Base-by-base conservation (phyloP, 228 moss, liverwort and hornwort species). In the Sphagnum fallax region DNA sequence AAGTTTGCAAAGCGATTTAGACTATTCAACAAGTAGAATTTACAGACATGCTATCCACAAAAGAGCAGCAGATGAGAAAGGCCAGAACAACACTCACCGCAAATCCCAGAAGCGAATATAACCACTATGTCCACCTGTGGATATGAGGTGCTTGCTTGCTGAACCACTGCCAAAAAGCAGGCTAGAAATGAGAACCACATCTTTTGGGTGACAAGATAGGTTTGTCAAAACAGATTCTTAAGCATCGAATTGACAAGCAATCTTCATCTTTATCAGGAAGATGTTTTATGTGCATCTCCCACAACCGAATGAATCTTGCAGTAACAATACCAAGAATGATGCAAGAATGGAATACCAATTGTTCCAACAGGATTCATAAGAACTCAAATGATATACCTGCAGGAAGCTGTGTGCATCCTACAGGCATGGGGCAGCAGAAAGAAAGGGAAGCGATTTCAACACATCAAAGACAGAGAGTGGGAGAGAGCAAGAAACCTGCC, bases 61-160 rank as follows among this genome's bases (percentile, higher is more conserved):
- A 16, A 14, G 67, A 68, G 52, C 49, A 53, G 51, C 49, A 48
- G 61, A 52, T 74, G 14, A 72, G 12, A 66, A 32, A 32, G 32
- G 32, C 32, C 32, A 32, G 2, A 32, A 32, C 32, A 32, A 32
- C 61, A 77, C 86, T 72, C n/a, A 92, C 90, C 91, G 82, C 32
- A 93, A 75, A 77, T 98, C 90, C 98, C 98, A 98, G 72, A 94
- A 90, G 67, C 91, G 90, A 65, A 98, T 82, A 83, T 83, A 91
- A 51, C 98, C 98, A 73, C 94, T 91, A 67, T 98, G 98, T 49
- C 98, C 94, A 80, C 90, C 89, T 67, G 98, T 98, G 50, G 93
- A 90, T 74, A 98, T 82, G 73, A 98, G 65, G 74, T 90, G 89
- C 55, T 87, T 79, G 60, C 90, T 87, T 65, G 81, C 75, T 63